Conservation (phyloP, 495 filamentous ascomycete species). For the Bathelium albidoporum region DNA sequence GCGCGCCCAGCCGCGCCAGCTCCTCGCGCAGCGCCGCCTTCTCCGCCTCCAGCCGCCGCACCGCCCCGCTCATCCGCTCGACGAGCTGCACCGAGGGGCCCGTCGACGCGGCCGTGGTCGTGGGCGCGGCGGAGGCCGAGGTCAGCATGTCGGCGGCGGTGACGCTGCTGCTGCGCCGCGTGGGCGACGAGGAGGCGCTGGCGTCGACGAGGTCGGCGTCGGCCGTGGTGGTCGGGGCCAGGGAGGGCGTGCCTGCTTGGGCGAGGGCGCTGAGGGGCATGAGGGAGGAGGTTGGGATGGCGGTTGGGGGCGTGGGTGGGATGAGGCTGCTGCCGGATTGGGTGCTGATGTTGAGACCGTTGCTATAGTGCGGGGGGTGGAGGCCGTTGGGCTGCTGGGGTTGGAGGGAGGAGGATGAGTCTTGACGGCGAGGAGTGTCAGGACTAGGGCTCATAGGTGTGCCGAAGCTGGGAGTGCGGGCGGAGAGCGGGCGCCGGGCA, state of each 20-base stretch:
- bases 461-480: constrained; percentile 36
- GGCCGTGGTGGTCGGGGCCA: constrained; percentile 49
- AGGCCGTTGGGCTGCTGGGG: constrained; percentile 19
- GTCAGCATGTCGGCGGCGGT: constrained; percentile 25
- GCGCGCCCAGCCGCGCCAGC: constrained; percentile 60
- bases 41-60: constrained; percentile 83
- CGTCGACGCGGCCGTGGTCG: constrained; percentile 78
- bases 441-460: constrained; percentile 21
- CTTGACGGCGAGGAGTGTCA: constrained; percentile 19
- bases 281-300: not conserved
- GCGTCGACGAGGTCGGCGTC: constrained; percentile 53
- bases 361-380: constrained; percentile 3
- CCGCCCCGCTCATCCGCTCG: constrained; percentile 88
- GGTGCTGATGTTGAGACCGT: constrained; percentile 2
- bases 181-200: not conserved
- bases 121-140: constrained; percentile 73
- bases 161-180: not conserved
- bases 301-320: not conserved
- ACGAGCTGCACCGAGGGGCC: constrained; percentile 93
- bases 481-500: constrained; percentile 38
- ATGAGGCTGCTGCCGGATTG: constrained; percentile 3
- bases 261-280: constrained; percentile 1
- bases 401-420: constrained; percentile 23
- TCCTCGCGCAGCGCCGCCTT: constrained; percentile 80
- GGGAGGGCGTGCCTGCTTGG: constrained; percentile 41